phyloP scores from a whole-genome alignment of 176 grass and related monocot species.

The Avena atlantica region DNA sequence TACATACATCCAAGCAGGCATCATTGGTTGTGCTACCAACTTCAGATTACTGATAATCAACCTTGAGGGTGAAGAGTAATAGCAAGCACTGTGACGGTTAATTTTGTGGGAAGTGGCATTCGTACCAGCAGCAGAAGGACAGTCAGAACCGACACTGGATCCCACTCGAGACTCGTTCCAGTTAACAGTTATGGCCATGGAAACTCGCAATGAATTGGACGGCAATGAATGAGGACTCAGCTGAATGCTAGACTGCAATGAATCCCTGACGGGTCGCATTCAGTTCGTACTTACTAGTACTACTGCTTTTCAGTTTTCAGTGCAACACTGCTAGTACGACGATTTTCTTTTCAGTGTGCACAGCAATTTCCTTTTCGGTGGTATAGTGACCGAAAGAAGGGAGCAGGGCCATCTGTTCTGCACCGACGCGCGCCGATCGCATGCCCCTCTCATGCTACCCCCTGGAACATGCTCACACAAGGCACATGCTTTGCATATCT shows the following conservation, averaged over 20 bases:
- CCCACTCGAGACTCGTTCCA: background rate
- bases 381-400: conserved; percentile 28
- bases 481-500: background rate
- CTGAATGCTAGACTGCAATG: background rate
- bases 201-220: background rate
- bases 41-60: too few relatives aligned
- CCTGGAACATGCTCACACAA: background rate
- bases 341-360: too few relatives aligned
- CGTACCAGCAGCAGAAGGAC: background rate
- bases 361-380: background rate
- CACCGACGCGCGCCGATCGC: background rate
- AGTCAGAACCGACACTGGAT: background rate
- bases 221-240: background rate
- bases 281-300: too few relatives aligned
- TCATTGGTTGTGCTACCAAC: too few relatives aligned
- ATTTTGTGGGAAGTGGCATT: background rate
- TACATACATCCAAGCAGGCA: background rate
- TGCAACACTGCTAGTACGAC: too few relatives aligned
- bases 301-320: too few relatives aligned
- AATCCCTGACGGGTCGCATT: too few relatives aligned
- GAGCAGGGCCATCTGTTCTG: background rate
- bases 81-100: background rate
- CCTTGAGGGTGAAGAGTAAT: background rate
- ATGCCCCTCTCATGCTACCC: background rate
- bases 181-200: background rate